Base-by-base conservation (phyloP, 805 yeast species). In the Saccharomycopsis malanga region DNA sequence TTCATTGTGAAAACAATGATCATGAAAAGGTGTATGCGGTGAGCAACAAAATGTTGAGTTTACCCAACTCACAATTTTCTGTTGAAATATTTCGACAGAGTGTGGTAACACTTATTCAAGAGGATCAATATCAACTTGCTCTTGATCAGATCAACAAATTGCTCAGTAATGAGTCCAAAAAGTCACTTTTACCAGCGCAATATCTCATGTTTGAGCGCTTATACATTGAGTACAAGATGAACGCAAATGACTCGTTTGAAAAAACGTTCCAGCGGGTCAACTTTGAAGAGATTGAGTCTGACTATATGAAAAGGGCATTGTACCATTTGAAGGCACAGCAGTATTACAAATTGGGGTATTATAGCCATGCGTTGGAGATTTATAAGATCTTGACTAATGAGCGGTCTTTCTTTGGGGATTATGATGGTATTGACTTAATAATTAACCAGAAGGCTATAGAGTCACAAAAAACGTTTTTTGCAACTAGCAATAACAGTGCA, bases 371-470 rank as follows among this genome's bases (percentile, higher is more conserved):
- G 0, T 67, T 77, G 51, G 57, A 63, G 12, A 54, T 81, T 3
- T 83, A 82, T 57, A 64, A 69, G 39, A 64, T 69, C 2, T 63
- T 83, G 50, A 59, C 77, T 10, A 27, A 38, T 17, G 25, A 18
- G 12, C 18, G 15, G 12, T 24, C 37, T 4, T 44, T 60, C 2
- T 44, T 60, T 6, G 62, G 67, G 24, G 56, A 64, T 41, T 59
- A 61, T 36, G 77, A 69, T 53, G 52, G 57, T 10, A 50, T 71
- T 35, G 94, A 84, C 61, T 63, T 84, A 48, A 64, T 75, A 25
- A 79, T 83, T 49, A 84, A 84, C 57, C 84, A 82, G 61, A 70
- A 81, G 50, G 87, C 89, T 2, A 77, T 79, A 10, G 62, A 79
- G 21, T 74, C 83, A 18, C 84, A 77, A 62, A 24, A 52, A 54